Conservation (phyloP, 495 filamentous ascomycete genomes). For the Aspergillus panamensis region DNA sequence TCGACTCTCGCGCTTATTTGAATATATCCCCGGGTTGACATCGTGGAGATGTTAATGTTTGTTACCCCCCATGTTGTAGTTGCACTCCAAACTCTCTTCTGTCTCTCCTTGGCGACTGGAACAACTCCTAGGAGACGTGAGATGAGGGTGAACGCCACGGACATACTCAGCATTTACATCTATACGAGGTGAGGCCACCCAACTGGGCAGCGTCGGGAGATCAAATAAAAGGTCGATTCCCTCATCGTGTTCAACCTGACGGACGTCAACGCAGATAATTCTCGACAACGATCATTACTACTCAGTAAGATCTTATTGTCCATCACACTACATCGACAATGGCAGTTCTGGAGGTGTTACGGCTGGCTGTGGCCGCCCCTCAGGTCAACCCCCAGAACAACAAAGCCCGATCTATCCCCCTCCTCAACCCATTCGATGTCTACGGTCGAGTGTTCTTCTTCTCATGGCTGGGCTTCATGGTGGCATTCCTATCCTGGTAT, state of each 20-base stretch:
- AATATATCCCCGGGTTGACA: slow-evolving; percentile 1
- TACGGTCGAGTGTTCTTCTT: slow-evolving; percentile 94
- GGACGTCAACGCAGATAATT: neutral
- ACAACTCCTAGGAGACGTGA: slow-evolving; percentile 13
- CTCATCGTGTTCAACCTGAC: neutral
- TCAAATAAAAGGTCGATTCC: neutral
- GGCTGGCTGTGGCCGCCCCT: slow-evolving; percentile 34
- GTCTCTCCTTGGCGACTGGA: slow-evolving; percentile 7
- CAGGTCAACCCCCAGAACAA: slow-evolving; percentile 68
- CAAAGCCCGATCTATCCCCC: slow-evolving; percentile 79
- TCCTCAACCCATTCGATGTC: slow-evolving; percentile 73
- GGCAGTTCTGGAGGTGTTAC: slow-evolving; percentile 22
- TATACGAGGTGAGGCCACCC: neutral
- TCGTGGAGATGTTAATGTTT: neutral
- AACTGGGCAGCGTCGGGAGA: neutral
- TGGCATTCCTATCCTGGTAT: slow-evolving; percentile 89
- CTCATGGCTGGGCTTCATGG: slow-evolving; percentile 92
- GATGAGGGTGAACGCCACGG: slow-evolving; percentile 1
- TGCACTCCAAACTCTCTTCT: neutral
- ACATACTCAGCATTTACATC: neutral
- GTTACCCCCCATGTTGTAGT: no score
- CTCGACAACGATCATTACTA: neutral
- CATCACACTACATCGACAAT: neutral
- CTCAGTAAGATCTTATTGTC: neutral
- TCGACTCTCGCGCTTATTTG: slow-evolving; percentile 8